Evolutionary conservation across 2,329 filamentous ascomycete genomes (phyloP), one percentile per base, ranked within the genome.

Genomic region (Pleoardoris graminearum): DNA sequence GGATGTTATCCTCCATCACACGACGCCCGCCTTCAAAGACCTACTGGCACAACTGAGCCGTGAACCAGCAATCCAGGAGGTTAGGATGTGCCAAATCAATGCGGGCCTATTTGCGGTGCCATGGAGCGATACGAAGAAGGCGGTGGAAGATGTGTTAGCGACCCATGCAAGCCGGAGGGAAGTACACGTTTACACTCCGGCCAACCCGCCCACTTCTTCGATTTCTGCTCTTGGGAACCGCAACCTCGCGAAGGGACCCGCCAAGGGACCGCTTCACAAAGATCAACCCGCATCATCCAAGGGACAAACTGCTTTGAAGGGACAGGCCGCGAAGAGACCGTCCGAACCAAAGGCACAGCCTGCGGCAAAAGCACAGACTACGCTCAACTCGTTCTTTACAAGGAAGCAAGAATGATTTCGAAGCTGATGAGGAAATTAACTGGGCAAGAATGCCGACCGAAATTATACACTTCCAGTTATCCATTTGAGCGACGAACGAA

Each of bases 41-140:
- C 60, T 85, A 60, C 66, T 81, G 33, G 55, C 57, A 32, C 71
- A 80, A 57, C 63, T 83, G 14, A 62, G 63, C 16, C 61, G 8
- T 17, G n/a, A n/a, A n/a, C 32, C 32, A 7, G 3, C 22, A 10
- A 37, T 47, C n/a, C 5, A 12, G 16, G 70, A 70, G 14, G 55
- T 84, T 0, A 76, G 76, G 53, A 79, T 81, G 50, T 82, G 80
- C 57, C 77, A 76, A 52, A 82, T 86, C 58, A 86, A 86, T 61
- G 79, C 81, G 22, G 83, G 81, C 0, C 66, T 80, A 29, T 86
- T 86, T 63, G 71, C 68, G 0, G 81, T 86, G 22, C 70, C 76
- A 11, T 86, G 84, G 84, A 66, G 73, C 50, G 63, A 71, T 29
- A 83, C 82, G 0, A 74, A 71, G 51, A 59, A 54, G 4, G 66